A percentile compares a stretch with the other conserved stretches of the same genome.
These are phyloP conservation scores for Xylaria castorea DNA, from an alignment of 495 filamentous ascomycete genomes.

Conservation along the genomic window DNA sequence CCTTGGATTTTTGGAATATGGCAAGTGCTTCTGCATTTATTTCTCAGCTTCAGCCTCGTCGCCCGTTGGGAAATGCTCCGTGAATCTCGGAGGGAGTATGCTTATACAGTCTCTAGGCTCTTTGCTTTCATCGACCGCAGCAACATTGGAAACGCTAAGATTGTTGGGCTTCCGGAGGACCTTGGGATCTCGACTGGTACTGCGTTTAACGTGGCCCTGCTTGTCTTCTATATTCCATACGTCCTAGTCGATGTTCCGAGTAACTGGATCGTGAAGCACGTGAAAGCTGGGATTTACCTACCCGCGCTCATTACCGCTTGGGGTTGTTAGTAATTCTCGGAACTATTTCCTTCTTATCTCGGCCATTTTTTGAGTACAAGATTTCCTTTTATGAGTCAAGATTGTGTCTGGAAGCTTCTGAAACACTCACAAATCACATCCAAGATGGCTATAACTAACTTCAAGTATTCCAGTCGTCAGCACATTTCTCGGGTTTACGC, in stretches of 20 bases:
- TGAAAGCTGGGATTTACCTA: slow-evolving; percentile 63
- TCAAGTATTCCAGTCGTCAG: slow-evolving; percentile 44
- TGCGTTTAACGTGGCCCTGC: slow-evolving; percentile 53
- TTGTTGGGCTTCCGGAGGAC: slow-evolving; percentile 51
- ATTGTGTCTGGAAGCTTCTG: too few species aligned
- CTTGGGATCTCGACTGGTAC: slow-evolving; percentile 49
- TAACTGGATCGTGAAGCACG: slow-evolving; percentile 67
- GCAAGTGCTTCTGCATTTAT: slow-evolving; percentile 26
- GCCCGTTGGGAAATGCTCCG: background rate
- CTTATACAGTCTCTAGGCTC: slow-evolving; percentile 34
- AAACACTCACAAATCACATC: too few species aligned
- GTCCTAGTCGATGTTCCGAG: slow-evolving; percentile 59
- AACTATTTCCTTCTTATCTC: too few species aligned
- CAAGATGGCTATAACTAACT: too few species aligned
- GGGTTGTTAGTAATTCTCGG: slow-evolving; percentile 38
- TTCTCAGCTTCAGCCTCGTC: background rate
- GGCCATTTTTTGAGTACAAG: too few species aligned
- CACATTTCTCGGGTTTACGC: slow-evolving; percentile 61
- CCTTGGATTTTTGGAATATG: slow-evolving; percentile 60
- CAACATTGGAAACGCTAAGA: slow-evolving; percentile 60
- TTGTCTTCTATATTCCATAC: slow-evolving; percentile 60
- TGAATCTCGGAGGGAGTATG: background rate
- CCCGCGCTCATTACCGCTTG: slow-evolving; percentile 57
- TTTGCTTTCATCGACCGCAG: slow-evolving; percentile 60
- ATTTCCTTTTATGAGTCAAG: too few species aligned